These are phyloP conservation scores for Mucor sp. DNA, from an alignment of 371 early-diverging fungal species.

Conservation along the genomic window DNA sequence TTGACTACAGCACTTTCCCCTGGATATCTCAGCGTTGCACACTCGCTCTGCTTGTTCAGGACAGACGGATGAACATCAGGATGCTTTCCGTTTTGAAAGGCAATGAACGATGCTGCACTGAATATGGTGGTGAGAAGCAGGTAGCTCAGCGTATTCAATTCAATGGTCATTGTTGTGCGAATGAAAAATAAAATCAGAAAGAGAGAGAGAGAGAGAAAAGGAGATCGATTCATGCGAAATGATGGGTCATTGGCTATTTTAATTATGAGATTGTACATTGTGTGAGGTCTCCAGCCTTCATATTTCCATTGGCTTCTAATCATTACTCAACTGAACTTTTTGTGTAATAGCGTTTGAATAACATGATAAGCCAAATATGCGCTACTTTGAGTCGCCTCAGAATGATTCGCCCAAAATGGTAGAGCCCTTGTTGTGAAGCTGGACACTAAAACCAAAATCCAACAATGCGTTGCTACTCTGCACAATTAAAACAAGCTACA, in stretches of 20 bases:
- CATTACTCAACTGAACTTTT: background rate
- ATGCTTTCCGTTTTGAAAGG: conserved; percentile 43
- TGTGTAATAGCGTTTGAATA: background rate
- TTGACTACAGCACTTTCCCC: conserved; percentile 65
- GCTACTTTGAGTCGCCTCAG: background rate
- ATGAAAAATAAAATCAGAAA: background rate
- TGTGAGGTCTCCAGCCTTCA: background rate
- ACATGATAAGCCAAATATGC: background rate
- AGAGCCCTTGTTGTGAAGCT: background rate
- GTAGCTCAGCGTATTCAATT: conserved; percentile 21
- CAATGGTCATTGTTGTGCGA: conserved; percentile 9
- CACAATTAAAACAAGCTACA: background rate
- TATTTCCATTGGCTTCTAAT: background rate
- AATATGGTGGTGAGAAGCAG: conserved; percentile 16
- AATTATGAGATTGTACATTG: background rate
- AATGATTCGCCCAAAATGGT: too few relatives aligned
- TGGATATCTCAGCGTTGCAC: conserved; percentile 46
- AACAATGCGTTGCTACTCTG: background rate
- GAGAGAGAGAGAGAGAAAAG: background rate
- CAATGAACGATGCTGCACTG: conserved; percentile 17
- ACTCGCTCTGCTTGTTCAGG: conserved; percentile 59
- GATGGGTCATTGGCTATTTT: background rate
- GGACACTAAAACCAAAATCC: background rate
- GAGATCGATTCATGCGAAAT: background rate
- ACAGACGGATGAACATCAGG: conserved; percentile 73